Conservation (phyloP, 805 yeast species). For the Candida palmyrensis region DNA sequence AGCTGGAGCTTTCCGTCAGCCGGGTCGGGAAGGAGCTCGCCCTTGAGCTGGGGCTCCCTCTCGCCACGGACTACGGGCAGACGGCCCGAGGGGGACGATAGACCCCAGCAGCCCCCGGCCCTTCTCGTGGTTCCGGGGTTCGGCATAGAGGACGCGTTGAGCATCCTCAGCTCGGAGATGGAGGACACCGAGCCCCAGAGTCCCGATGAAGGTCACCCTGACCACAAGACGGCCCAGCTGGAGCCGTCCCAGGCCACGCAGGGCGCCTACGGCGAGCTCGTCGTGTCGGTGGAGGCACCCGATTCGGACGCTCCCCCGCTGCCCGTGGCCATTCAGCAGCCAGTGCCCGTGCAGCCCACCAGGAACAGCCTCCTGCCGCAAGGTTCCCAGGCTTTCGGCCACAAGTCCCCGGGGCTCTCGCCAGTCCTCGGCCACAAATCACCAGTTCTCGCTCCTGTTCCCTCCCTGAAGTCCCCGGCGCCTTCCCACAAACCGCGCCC, state of each 20-base stretch:
- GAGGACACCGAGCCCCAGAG: neutral
- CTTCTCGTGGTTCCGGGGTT: neutral
- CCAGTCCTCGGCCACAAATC: neutral
- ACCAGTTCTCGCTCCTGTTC: conserved; percentile 1
- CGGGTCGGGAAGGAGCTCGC: no score
- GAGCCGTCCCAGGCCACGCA: no score
- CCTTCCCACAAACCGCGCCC: no score
- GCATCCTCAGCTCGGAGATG: neutral
- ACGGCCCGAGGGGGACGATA: no score
- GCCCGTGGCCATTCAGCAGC: no score
- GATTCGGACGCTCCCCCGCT: no score
- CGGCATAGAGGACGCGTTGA: conserved; percentile 4
- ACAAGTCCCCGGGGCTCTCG: neutral
- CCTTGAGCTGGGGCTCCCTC: no score
- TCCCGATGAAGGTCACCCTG: neutral
- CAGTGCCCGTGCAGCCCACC: no score
- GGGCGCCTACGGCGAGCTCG: no score
- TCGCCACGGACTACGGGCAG: no score
- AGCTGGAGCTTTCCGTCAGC: no score
- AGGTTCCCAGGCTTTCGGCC: neutral
- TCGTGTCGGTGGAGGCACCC: neutral
- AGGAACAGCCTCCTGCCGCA: no score
- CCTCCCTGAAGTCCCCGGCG: neutral
- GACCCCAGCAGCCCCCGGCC: neutral
- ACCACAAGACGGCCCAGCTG: neutral